A percentile compares a stretch with the other conserved stretches of the same genome.
Conservation (phyloP, 192 early-diverging fungal species). For the Oehlia diaphana region DNA sequence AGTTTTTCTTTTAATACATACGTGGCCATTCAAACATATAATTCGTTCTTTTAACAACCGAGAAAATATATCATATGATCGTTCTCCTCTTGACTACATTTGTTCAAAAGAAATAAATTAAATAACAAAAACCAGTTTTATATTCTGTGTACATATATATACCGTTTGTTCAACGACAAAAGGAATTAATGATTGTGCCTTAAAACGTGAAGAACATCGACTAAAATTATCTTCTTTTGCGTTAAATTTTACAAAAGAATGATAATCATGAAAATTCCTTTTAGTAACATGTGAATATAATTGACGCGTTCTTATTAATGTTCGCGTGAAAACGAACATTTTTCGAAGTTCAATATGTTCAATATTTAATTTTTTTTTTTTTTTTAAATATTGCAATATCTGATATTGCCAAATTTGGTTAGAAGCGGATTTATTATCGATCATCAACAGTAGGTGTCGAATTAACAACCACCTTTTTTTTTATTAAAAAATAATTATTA, state of each 20-base stretch:
- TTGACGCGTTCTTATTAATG: not conserved
- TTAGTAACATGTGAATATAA: not conserved
- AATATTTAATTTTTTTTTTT: not conserved
- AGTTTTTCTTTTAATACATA: conserved; percentile 25
- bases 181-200: conserved; percentile 52
- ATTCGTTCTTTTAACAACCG: conserved; percentile 95
- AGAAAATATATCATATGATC: conserved; percentile 97
- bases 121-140: not conserved
- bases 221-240: not conserved
- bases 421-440: too few species aligned
- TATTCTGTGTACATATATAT: not conserved
- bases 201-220: not conserved
- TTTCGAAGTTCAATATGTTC: not conserved
- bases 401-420: too few species aligned
- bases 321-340: not conserved
- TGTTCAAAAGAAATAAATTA: not conserved
- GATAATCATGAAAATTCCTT: not conserved
- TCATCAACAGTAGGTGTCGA: too few species aligned
- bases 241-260: not conserved
- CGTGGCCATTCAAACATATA: conserved; percentile 90
- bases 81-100: conserved; percentile 75
- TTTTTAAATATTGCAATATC: too few species aligned
- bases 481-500: not conserved
- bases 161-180: conserved; percentile 70
- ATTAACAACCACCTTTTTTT: too few species aligned